Base-by-base conservation (phyloP, 2,329 filamentous ascomycete species). In the Hypoxylon sp. region DNA sequence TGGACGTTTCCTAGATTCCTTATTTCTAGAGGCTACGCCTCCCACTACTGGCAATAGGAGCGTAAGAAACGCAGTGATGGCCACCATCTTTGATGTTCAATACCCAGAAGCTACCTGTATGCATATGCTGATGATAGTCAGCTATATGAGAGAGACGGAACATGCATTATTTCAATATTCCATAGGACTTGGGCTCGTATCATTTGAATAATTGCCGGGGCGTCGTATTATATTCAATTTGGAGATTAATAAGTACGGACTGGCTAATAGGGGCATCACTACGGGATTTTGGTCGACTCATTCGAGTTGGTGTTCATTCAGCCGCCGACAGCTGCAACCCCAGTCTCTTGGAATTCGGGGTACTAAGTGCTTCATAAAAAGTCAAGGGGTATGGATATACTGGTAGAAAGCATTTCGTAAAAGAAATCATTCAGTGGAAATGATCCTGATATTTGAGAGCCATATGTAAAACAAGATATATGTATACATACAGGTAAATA, bases 1-100 rank as follows among this genome's bases (percentile, higher is more conserved):
- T 9, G 73, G 73, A 2, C 62, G 61, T 56, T 46, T 72, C 28
- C 48, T 28, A 4, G 28, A 28, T 53, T 60, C 48, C 32, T 28
- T 45, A 3, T 38, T 52, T 3, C 52, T 36, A 10, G 38, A 23
- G 1, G 28, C 23, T 25, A n/a, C 34, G 70, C 25, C 48, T 10
- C 32, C 21, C 19, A 38, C 52, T 11, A 36, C 10, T 11, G 41
- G 21, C 3, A 59, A 28, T n/a, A 69, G 43, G 5, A 58, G 45
- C 3, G 48, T 13, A 17, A 62, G 49, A 1, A 64, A 32, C 1
- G n/a, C 23, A 30, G 53, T n/a, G 19, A 38, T 13, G 23, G 38
- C 25, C 30, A 56, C 19, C 57, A 67, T 69, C 9, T 62, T 61
- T 2, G 7, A 23, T 17, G 41, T 48, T 51, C 17, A 19, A 52